Evolutionary conservation across 2,329 filamentous ascomycete species (phyloP), one percentile per base, ranked within the genome.

Genomic region (Mycogone perniciosa): DNA sequence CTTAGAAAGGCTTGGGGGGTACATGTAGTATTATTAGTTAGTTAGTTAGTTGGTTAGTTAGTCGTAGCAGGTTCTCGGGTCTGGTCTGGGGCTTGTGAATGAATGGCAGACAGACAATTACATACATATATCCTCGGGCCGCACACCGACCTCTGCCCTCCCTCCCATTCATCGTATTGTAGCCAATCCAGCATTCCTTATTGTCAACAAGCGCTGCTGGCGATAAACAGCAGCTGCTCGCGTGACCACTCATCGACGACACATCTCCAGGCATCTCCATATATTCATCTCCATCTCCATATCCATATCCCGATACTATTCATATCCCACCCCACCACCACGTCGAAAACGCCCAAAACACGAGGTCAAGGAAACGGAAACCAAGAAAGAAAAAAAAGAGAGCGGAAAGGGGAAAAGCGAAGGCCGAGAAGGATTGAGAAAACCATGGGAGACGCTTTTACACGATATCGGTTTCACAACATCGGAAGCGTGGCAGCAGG

Each of bases 361-460:
- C 35, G 35, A 38, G 35, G 20, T 38, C 35, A 38, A 43, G 6
- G 39, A 29, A 10, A 33, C 42, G 38, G 43, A 29, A 4, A 47
- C 7, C 5, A 11, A 48, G 20, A 35, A 8, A 27, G 20, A 51
- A 6, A 38, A 38, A 38, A 38, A 40, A 34, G 13, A 31, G 5
- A 5, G 7, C 8, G 37, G 3, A 26, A 47, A 26, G 30, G 29
- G 33, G 31, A 39, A 30, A 37, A 33, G 11, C 5, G 3, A 5
- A 46, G 42, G 42, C 31, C 7, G 27, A 33, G 11, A 48, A 10
- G 13, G 13, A 26, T 29, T 33, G 30, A 20, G 46, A 43, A 48
- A 52, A 40, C 51, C 33, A 52, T 52, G 51, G 45, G 46, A 52
- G 46, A 41, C 34, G 41, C 30, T 46, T 37, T 33, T 49, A 37